phyloP scores from a whole-genome alignment of 768 basidiomycete genomes.

The Kwoniella bestiolae region DNA sequence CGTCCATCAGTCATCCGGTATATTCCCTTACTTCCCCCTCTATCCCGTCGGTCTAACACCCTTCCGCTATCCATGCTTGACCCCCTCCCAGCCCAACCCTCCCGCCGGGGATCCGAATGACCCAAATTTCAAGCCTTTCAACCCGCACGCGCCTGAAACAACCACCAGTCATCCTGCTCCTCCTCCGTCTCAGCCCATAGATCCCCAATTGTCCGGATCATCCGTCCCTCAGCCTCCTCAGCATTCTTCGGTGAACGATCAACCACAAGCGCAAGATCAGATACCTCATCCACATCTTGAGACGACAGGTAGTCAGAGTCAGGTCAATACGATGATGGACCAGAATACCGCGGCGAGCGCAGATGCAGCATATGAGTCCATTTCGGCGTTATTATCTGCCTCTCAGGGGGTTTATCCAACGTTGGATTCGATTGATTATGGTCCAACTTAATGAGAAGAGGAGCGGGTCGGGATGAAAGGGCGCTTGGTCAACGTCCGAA shows the following conservation, averaged over 20 bases:
- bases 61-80: slow-evolving; percentile 45
- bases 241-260: slow-evolving; percentile 50
- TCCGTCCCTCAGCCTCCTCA: slow-evolving; percentile 50
- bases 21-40: slow-evolving; percentile 2
- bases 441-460: neutral
- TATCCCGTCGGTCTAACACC: slow-evolving; percentile 43
- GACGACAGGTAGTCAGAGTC: neutral
- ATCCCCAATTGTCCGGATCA: slow-evolving; percentile 1
- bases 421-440: slow-evolving; percentile 9
- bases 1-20: slow-evolving; percentile 2
- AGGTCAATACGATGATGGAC: neutral
- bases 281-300: neutral
- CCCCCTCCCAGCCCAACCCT: slow-evolving; percentile 33
- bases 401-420: slow-evolving; percentile 19
- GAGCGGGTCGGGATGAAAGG: too few relatives aligned
- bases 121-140: slow-evolving; percentile 37
- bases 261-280: neutral
- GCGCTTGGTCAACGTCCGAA: too few relatives aligned
- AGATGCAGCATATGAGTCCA: slow-evolving; percentile 17
- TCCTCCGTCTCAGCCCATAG: neutral
- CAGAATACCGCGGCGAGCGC: slow-evolving; percentile 7
- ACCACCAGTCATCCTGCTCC: slow-evolving; percentile 7
- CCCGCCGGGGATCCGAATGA: slow-evolving; percentile 44
- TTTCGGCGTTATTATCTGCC: slow-evolving; percentile 20
- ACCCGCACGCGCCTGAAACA: slow-evolving; percentile 28